Conservation (phyloP, 2,329 filamentous ascomycete species). For the Cladosporium austrohemisphaericum region DNA sequence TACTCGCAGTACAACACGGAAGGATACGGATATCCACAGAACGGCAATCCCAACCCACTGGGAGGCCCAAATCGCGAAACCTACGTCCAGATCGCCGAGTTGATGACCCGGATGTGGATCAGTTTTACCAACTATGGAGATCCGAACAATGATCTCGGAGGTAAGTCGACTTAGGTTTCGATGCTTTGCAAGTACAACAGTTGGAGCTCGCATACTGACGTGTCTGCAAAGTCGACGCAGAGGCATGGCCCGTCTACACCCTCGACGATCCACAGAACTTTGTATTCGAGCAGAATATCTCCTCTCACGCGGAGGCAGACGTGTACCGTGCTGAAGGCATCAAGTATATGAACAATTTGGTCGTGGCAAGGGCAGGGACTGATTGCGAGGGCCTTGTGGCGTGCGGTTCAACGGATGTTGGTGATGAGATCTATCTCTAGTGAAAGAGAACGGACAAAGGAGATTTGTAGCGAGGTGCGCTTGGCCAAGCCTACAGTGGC, state of each 20-base stretch:
- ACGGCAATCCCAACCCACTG: conserved; percentile 26
- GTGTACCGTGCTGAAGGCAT: conserved; percentile 45
- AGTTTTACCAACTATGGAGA: conserved; percentile 47
- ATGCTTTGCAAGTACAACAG: conserved; percentile 15
- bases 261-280: conserved; percentile 36
- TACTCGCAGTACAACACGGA: conserved; percentile 41
- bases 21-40: conserved; percentile 46
- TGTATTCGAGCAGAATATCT: conserved; percentile 46
- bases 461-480: too few relatives aligned
- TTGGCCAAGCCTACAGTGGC: too few relatives aligned
- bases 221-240: conserved; percentile 16
- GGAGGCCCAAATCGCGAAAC: conserved; percentile 29
- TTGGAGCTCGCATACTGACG: conserved; percentile 20
- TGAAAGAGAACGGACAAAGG: too few relatives aligned
- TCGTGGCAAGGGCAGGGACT: conserved; percentile 23
- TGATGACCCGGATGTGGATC: conserved; percentile 53
- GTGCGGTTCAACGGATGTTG: neutral
- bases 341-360: conserved; percentile 35
- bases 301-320: conserved; percentile 38
- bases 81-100: conserved; percentile 41
- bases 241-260: conserved; percentile 41
- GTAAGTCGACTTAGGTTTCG: conserved; percentile 10
- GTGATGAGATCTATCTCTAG: conserved; percentile 13
- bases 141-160: conserved; percentile 35
- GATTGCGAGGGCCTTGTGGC: neutral